Conservation (phyloP, 257 asterid genomes). For the Primulina huaijiensis region DNA sequence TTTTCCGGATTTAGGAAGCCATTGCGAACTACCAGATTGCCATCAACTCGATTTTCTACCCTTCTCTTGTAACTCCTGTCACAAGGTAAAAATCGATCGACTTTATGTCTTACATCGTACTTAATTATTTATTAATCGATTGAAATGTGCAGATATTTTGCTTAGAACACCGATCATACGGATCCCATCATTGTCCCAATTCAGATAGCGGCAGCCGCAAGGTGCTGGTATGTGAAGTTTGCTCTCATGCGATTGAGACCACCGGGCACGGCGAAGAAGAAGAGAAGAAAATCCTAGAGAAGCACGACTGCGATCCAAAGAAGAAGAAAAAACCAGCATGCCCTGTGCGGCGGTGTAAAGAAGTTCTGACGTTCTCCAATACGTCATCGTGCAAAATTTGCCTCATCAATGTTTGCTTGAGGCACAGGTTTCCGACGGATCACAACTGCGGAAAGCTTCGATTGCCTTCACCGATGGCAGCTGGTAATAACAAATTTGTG, state of each 20-base stretch:
- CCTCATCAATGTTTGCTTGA: conserved; percentile 62
- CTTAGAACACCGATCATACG: conserved; percentile 69
- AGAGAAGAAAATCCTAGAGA: conserved; percentile 48
- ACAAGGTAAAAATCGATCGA: conserved; percentile 28
- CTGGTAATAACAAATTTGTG: conserved; percentile 20
- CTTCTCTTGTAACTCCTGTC: conserved; percentile 68
- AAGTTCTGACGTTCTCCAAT: conserved; percentile 79
- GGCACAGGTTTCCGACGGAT: conserved; percentile 78
- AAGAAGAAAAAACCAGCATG: conserved; percentile 72
- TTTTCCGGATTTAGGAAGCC: conserved; percentile 84
- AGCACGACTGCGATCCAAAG: conserved; percentile 75
- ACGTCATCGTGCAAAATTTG: conserved; percentile 65
- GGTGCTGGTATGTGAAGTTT: conserved; percentile 66
- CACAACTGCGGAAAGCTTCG: conserved; percentile 48
- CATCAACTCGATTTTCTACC: conserved; percentile 89
- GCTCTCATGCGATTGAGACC: conserved; percentile 70
- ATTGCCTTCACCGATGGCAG: conserved; percentile 10
- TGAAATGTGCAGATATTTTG: conserved; percentile 48
- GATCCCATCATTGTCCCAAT: conserved; percentile 70
- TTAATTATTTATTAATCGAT: background rate
- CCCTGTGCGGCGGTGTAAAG: conserved; percentile 67
- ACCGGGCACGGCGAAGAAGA: conserved; percentile 52
- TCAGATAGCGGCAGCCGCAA: conserved; percentile 59
- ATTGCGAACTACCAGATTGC: conserved; percentile 73
- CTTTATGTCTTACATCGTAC: too few relatives aligned